Evolutionary conservation across 2,329 filamentous ascomycete genomes (phyloP), one percentile per base, ranked within the genome.

Genomic region (Rhynchosporium agropyri): DNA sequence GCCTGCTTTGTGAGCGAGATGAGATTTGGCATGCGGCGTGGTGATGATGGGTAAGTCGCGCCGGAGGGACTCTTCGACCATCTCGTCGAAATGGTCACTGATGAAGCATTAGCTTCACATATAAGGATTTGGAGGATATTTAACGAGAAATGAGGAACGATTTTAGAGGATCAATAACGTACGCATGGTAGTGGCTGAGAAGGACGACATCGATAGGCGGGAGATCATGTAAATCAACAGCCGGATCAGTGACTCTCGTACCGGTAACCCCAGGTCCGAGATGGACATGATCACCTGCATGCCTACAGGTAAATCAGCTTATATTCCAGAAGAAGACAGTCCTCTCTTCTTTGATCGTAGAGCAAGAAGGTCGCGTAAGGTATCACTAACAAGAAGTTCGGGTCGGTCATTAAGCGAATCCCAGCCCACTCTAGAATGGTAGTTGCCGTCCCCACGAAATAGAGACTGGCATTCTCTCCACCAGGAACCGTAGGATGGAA

Each of bases 231-330:
- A 89, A 71, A 62, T 87, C 81, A 15, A 89, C 77, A 0, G 84
- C 83, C 28, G 86, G 86, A 65, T 89, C 82, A 0, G 82, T 88
- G 29, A 75, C 73, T 1, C 86, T 78, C 29, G 77, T 78, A 0
- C 78, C 81, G 2, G 79, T 82, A 1, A 89, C 84, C 0, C 85
- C 85, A 0, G 86, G 86, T 0, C 86, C 87, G 1, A 89, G 80
- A 71, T 89, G 86, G 8, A 89, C 85, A 68, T 89, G 84, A 69
- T 88, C 85, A 38, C 86, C 85, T 1, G 81, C 81, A 68, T 88
- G 86, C 40, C 40, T 43, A 4, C 7, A 43, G 40, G 13, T 43
- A 43, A 13, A n/a, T 13, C 40, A 43, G 15, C 15, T 43, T 13
- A 4, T 43, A 43, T 43, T 43, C 12, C 36, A 12, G 40, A 8